These are phyloP conservation scores for Fraxinus americana DNA, from an alignment of 257 asterid genomes.

Conservation along the genomic window DNA sequence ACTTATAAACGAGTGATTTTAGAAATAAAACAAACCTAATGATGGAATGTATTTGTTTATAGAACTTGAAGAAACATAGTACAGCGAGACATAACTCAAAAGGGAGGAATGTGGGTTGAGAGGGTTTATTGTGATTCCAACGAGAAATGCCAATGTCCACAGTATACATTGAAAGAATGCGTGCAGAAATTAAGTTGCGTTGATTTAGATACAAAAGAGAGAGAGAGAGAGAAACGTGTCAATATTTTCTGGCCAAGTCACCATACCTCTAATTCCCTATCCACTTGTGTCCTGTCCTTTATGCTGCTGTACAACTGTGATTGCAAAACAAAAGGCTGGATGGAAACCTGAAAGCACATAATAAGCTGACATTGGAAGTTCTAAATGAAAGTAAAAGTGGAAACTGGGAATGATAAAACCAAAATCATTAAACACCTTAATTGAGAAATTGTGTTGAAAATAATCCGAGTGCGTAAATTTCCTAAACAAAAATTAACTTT, in stretches of 20 bases:
- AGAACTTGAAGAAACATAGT: not conserved
- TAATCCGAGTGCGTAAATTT: not conserved
- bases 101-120: not conserved
- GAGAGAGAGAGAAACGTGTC: not conserved
- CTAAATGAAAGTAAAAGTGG: not conserved
- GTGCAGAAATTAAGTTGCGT: not conserved
- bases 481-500: not conserved
- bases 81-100: not conserved
- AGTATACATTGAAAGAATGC: conserved; percentile 15
- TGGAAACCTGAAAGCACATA: conserved; percentile 59
- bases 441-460: not conserved
- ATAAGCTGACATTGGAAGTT: conserved; percentile 6
- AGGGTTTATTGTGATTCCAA: not conserved
- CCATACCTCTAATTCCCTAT: conserved; percentile 89
- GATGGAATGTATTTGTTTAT: not conserved
- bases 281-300: conserved; percentile 94
- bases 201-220: not conserved
- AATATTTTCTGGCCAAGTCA: conserved; percentile 3
- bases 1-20: not conserved
- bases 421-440: not conserved
- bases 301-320: conserved; percentile 95
- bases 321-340: conserved; percentile 75
- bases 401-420: conserved; percentile 1
- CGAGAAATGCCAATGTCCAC: not conserved
- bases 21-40: not conserved